Conservation (phyloP, 352 stramenopile species). For the Globisporangium splendens region DNA sequence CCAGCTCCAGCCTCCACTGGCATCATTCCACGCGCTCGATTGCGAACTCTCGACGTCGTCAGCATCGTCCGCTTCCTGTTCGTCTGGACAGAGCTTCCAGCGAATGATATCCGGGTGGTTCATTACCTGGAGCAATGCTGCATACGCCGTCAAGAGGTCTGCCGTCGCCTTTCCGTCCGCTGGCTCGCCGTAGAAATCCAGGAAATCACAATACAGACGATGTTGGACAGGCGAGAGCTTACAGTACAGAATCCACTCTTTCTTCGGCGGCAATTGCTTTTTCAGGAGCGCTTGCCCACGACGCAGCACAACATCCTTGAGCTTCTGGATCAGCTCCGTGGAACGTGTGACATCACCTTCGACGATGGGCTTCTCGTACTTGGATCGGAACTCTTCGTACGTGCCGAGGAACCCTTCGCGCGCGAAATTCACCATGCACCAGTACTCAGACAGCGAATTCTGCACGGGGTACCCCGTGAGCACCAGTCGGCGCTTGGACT, state of each 20-base stretch:
- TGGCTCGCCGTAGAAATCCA: constrained; percentile 48
- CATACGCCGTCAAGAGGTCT: constrained; percentile 78
- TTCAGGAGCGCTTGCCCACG: constrained; percentile 62
- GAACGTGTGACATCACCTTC: constrained; percentile 59
- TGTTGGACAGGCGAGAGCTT: constrained; percentile 80
- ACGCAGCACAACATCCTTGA: constrained; percentile 70
- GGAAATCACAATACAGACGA: constrained; percentile 74
- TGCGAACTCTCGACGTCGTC: constrained; percentile 29
- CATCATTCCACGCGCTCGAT: constrained; percentile 13
- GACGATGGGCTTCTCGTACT: constrained; percentile 80
- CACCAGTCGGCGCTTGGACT: constrained; percentile 79
- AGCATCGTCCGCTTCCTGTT: constrained; percentile 23
- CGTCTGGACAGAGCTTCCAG: constrained; percentile 48
- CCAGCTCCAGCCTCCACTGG: constrained; percentile 49
- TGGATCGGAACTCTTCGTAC: constrained; percentile 73
- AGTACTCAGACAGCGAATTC: constrained; percentile 93
- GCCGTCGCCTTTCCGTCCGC: constrained; percentile 29
- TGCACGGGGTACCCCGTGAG: constrained; percentile 94
- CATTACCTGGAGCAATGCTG: constrained; percentile 79
- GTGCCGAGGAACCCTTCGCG: constrained; percentile 61
- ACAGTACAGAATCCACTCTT: constrained; percentile 86
- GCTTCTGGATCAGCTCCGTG: constrained; percentile 58
- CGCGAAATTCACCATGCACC: constrained; percentile 90
- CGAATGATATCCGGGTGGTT: constrained; percentile 89
- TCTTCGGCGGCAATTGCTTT: constrained; percentile 75